Evolutionary conservation across 2,329 filamentous ascomycete species (phyloP), one percentile per base, ranked within the genome.

Genomic region (Colletotrichum costaricense): DNA sequence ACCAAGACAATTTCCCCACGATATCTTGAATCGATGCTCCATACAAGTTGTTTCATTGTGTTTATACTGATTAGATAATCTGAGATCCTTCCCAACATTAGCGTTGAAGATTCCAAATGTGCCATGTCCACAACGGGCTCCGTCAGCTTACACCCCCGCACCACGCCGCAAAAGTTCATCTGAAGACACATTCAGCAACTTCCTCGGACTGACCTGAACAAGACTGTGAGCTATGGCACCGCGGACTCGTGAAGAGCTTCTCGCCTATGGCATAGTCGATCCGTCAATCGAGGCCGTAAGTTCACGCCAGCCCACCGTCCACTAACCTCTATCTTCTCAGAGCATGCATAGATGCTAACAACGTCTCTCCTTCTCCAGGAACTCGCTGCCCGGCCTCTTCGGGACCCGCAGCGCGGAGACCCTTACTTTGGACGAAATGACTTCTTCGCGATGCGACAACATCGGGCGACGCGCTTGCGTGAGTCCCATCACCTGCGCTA

Each of bases 401-500:
- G 59, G 4, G 52, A 24, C 14, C 69, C 69, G 7, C 59, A 38
- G 12, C 69, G 66, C 1, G 28, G 55, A 22, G 69, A 72, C 1
- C 69, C 69, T 0, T 69, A 72, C 30, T 69, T 55, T 49, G 69
- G 69, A 4, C 65, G 66, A 22, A 5, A 33, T 8, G 69, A 64
- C 46, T 64, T 69, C 33, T 35, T 49, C 8, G 66, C 69, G 3
- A 46, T 49, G 38, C 66, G 69, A 7, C 66, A 72, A 52, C 70
- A 72, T 2, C 60, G 70, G 8, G 70, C 70, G 2, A 35, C 66
- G 22, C 70, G 54, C 16, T n/a, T 72, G 19, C 70, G 66, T 7
- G 70, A 72, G 54, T 58, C 42, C 2, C 70, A 64, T 11, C 70
- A 64, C n/a, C 22, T 60, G 30, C 70, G 70, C 4, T 72, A 72